Evolutionary conservation across 2,329 filamentous ascomycete species (phyloP).

Genomic region (Venturia asperata): DNA sequence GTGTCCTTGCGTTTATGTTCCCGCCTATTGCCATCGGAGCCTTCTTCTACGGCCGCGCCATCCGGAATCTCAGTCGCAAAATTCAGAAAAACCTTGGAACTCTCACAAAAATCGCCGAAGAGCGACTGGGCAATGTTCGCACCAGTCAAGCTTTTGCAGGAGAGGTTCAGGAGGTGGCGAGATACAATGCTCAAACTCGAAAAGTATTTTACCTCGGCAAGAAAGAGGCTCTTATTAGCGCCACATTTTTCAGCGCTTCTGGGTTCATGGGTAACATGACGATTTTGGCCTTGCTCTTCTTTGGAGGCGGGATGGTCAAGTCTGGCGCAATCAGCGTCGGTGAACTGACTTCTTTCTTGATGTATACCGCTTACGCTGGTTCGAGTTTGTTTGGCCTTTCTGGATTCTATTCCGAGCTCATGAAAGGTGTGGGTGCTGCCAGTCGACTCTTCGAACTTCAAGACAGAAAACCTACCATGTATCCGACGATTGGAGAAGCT

Average conservation of each 20-base stretch:
- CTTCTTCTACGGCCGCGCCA: constrained; percentile 83
- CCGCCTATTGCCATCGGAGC: constrained; percentile 86
- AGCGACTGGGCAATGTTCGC: constrained; percentile 92
- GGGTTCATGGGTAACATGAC: constrained; percentile 96
- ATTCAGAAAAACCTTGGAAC: constrained; percentile 92
- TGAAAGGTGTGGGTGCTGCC: constrained; percentile 98
- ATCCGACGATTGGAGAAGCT: constrained; percentile 71
- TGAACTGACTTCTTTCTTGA: constrained; percentile 91
- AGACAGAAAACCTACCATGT: constrained; percentile 78
- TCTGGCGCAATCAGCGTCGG: constrained; percentile 80
- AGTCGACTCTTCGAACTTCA: constrained; percentile 92
- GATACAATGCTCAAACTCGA: constrained; percentile 88
- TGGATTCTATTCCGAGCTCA: constrained; percentile 94
- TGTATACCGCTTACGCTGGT: constrained; percentile 86
- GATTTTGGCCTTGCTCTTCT: constrained; percentile 80
- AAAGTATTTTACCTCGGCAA: constrained; percentile 87
- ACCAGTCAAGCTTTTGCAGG: constrained; percentile 95
- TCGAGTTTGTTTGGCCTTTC: constrained; percentile 90
- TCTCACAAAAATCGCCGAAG: constrained; percentile 94
- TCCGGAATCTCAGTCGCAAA: constrained; percentile 80
- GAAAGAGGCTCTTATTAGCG: constrained; percentile 78
- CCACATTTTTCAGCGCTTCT: constrained; percentile 80
- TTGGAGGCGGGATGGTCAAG: constrained; percentile 84
- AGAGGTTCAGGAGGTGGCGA: constrained; percentile 78
- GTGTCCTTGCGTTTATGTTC: constrained; percentile 77